A percentile compares a stretch with the other conserved stretches of the same genome.
Conservation (phyloP, 805 yeast species). For the Yarrowia sp. region DNA sequence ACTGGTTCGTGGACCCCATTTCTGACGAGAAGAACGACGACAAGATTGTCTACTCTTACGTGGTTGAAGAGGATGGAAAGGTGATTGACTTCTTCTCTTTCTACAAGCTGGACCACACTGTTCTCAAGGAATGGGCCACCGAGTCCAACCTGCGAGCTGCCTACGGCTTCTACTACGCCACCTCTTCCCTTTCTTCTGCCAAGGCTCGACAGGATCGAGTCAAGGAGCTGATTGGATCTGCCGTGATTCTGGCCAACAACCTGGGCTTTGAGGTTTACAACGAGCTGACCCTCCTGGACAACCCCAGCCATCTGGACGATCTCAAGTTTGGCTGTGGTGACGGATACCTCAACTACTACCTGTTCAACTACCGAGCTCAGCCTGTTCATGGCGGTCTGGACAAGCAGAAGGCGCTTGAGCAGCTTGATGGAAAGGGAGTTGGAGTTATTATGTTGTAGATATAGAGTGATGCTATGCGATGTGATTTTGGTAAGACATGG, state of each 20-base stretch:
- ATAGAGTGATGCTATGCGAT: not conserved
- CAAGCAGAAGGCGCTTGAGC: constrained; percentile 45
- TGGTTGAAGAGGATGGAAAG: constrained; percentile 52
- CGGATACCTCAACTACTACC: constrained; percentile 83
- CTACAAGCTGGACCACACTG: constrained; percentile 83
- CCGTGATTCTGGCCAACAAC: constrained; percentile 67
- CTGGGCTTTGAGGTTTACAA: constrained; percentile 84
- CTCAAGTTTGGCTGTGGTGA: constrained; percentile 92
- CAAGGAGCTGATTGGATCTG: constrained; percentile 60
- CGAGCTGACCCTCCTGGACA: constrained; percentile 88
- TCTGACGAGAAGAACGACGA: constrained; percentile 46
- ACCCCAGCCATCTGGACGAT: constrained; percentile 73
- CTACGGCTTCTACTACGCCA: constrained; percentile 84
- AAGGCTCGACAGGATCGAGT: constrained; percentile 49
- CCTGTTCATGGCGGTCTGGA: constrained; percentile 80
- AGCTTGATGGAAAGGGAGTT: constrained; percentile 56
- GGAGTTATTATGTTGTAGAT: constrained; percentile 80
- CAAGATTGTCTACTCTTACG: constrained; percentile 70
- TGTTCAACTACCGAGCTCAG: constrained; percentile 84
- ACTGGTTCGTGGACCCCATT: constrained; percentile 61
- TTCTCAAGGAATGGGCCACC: constrained; percentile 52
- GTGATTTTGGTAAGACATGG: not conserved
- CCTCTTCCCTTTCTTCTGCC: constrained; percentile 54
- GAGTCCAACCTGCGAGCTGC: constrained; percentile 78
- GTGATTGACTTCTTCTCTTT: constrained; percentile 89